These are phyloP conservation scores for Candida saitoana DNA, from an alignment of 805 yeast genomes.

Conservation along the genomic window DNA sequence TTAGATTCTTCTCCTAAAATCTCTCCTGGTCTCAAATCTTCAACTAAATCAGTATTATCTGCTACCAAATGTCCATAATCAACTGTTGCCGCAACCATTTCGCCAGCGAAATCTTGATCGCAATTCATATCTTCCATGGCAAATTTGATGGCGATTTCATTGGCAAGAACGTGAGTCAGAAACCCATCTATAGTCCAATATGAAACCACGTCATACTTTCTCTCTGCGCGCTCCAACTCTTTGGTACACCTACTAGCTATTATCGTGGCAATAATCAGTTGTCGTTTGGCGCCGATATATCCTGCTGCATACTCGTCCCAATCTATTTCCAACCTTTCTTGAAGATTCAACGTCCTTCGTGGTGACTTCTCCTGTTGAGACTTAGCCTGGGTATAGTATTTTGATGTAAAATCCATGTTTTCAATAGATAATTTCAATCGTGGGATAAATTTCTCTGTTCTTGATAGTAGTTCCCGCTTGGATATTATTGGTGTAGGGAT, in stretches of 20 bases:
- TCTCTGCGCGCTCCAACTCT: slow-evolving; percentile 22
- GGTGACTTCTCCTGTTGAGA: slow-evolving; percentile 33
- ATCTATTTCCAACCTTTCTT: slow-evolving; percentile 45
- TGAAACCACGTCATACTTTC: slow-evolving; percentile 41
- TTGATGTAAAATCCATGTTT: slow-evolving; percentile 41
- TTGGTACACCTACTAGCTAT: slow-evolving; percentile 32
- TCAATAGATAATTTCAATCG: slow-evolving; percentile 38
- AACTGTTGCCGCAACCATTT: slow-evolving; percentile 41
- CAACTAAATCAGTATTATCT: slow-evolving; percentile 25
- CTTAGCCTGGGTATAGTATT: slow-evolving; percentile 50
- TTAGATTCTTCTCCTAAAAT: slow-evolving; percentile 9
- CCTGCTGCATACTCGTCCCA: slow-evolving; percentile 52
- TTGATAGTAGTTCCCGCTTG: slow-evolving; percentile 23
- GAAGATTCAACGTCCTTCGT: slow-evolving; percentile 41
- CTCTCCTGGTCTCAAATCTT: slow-evolving; percentile 21
- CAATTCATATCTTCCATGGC: slow-evolving; percentile 43
- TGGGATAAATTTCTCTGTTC: slow-evolving; percentile 24
- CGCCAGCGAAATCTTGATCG: slow-evolving; percentile 42
- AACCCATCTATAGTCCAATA: slow-evolving; percentile 63
- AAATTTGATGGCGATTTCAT: slow-evolving; percentile 53
- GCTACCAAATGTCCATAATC: slow-evolving; percentile 44
- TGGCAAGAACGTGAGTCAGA: slow-evolving; percentile 55
- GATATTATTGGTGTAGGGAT: too few species aligned
- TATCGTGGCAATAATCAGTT: slow-evolving; percentile 43
- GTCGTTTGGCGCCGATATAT: slow-evolving; percentile 57